Base-by-base conservation (phyloP, 2,329 filamentous ascomycete genomes). In the Cryphonectria japonica region DNA sequence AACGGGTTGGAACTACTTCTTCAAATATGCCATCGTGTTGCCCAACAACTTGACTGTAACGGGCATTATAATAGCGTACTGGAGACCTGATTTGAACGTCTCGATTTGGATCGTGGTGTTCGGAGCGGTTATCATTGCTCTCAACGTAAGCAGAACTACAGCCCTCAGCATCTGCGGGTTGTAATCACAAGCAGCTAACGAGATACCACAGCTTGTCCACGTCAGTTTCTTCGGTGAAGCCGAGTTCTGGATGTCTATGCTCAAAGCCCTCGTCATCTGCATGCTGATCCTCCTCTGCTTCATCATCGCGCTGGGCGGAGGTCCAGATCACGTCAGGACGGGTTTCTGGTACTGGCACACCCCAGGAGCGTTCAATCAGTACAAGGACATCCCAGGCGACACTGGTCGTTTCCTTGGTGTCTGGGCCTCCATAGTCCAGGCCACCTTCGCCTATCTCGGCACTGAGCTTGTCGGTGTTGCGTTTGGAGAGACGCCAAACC, bases 381-480 rank as follows among this genome's bases (percentile, higher is more conserved):
- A 81, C 72, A 70, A 79, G 6, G 72, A 39, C 32, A 61, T 75
- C 3, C 75, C 79, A 13, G 66, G 66, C 8, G 26, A n/a, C 29
- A 62, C 50, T 3, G 67, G 81, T 9, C 76, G 78, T 13, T 83
- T 85, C 61, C 77, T 84, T 8, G 82, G 81, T 2, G 78, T 81
- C 22, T 81, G 82, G 79, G 79, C 79, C 8, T 79, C 78, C 16
- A 75, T 83, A 50, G 79, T 80, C 46, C 78, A 80, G 64, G 80
- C 82, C 0, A 80, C 79, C 7, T 83, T 83, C 60, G 79, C 80
- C 32, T 83, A 82, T 54, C 77, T 80, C 60, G 80, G 80, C 22
- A 90, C 90, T 2, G 89, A 92, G 77, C 83, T 92, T 46, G 88
- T 92, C 68, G 90, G 90, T 78, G 89, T 92, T 26, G 92, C 90